Percentiles rank a stretch among this genome's conserved stretches.
Evolutionary conservation across 2,329 filamentous ascomycete species (phyloP).

Genomic region (Nigrospora osmanthi): DNA sequence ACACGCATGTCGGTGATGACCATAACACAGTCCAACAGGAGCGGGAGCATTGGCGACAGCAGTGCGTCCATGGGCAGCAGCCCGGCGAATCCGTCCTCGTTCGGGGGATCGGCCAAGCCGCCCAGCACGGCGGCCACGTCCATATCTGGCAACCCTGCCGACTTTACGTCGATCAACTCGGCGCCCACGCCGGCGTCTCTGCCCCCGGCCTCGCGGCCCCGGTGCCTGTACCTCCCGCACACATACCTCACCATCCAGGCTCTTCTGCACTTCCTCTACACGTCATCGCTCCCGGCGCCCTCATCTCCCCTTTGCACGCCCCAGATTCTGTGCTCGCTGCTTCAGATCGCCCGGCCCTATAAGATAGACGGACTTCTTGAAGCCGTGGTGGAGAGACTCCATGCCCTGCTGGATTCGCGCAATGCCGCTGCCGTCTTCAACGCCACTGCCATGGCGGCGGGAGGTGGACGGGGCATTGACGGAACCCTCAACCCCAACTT

Average conservation of each 20-base stretch:
- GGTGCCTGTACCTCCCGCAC: slow-evolving; percentile 88
- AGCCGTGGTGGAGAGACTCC: slow-evolving; percentile 83
- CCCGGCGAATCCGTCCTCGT: slow-evolving; percentile 21
- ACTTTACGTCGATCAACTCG: slow-evolving; percentile 42
- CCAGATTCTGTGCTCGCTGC: slow-evolving; percentile 88
- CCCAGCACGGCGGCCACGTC: slow-evolving; percentile 37
- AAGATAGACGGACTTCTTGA: slow-evolving; percentile 88
- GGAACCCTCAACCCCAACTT: slow-evolving; percentile 57
- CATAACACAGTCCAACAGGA: slow-evolving; percentile 60
- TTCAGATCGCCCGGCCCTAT: slow-evolving; percentile 90
- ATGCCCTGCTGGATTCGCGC: slow-evolving; percentile 80
- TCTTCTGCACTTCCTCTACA: slow-evolving; percentile 89
- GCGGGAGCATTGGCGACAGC: slow-evolving; percentile 41
- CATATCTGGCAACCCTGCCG: slow-evolving; percentile 29
- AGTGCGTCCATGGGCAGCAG: slow-evolving; percentile 37
- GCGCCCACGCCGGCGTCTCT: slow-evolving; percentile 50
- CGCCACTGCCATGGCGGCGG: slow-evolving; percentile 94
- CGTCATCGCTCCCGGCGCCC: slow-evolving; percentile 72
- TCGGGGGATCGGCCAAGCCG: slow-evolving; percentile 30
- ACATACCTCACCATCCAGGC: slow-evolving; percentile 85
- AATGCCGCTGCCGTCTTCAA: slow-evolving; percentile 98
- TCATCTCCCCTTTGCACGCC: slow-evolving; percentile 79
- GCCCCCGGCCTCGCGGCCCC: slow-evolving; percentile 60
- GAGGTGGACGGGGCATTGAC: slow-evolving; percentile 77
- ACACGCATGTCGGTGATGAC: slow-evolving; percentile 76